Base-by-base conservation (phyloP, 208 protist genomes). In the Leishmania tropica region DNA sequence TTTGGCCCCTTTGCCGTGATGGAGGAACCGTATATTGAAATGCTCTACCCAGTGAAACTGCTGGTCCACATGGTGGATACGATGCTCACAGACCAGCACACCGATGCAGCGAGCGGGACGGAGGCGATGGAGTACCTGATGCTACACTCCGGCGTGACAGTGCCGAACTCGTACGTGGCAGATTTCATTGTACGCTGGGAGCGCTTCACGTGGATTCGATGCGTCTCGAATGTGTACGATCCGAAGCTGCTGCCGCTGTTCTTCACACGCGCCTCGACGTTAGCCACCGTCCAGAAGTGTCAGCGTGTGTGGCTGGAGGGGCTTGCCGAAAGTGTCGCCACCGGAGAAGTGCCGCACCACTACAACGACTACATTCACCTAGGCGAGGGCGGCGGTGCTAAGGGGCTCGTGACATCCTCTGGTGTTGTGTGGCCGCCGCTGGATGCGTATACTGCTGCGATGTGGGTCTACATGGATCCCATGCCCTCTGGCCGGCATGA, bases 341-440 rank as follows among this genome's bases (percentile, higher is more conserved):
- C 24, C 0, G 80, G 65, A 3, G 11, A 53, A 28, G 79, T 75
- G 28, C n/a, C n/a, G 2, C 42, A n/a, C 15, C 19, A 37, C 51
- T 82, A 83, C 65, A 68, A 48, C 65, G 83, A 84, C 77, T 87
- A 85, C 81, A 72, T 92, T 72, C 79, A 81, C n/a, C 90, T 94
- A 24, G 76, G 79, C 31, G 88, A 87, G 45, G 72, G 77, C 6
- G 84, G 91, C 56, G 91, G 91, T 37, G 87, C 88, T 21, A 80
- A 60, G 21, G 89, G 91, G 8, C 31, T 67, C 1, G 68, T 92
- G 31, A 68, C 75, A 35, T 91, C 81, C 75, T 64, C 62, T 58
- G 75, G 86, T 6, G 88, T 90, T 67, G 62, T 75, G 56, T 95
- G 89, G 89, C 92, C 92, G 60, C 89, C 90, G 68, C 58, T 81